Base-by-base conservation (phyloP, 2,329 filamentous ascomycete species). In the Colletotrichum caudatum region DNA sequence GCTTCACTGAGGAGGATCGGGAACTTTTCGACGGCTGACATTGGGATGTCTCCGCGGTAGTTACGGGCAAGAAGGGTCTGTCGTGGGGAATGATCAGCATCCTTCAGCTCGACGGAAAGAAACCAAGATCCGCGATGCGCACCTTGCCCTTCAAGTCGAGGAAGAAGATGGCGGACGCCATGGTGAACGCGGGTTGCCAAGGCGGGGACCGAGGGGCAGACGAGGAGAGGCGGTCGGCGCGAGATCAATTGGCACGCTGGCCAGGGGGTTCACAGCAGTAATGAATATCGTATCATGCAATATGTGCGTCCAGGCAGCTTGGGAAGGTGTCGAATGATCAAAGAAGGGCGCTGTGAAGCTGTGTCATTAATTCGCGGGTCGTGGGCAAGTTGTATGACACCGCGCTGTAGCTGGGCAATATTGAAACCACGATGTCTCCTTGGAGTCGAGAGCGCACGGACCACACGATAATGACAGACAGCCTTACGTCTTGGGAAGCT, bases 141-240 rank as follows among this genome's bases (percentile, higher is more conserved):
- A 97, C 94, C 93, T 99, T 99, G 93, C 96, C 96, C 94, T 99
- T 99, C 77, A 99, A 89, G 83, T 99, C 96, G 79, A 99, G 92
- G 82, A 99, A 99, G 89, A 99, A 99, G 79, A 99, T 82, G 75
- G 96, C 96, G 73, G 96, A 99, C 77, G 96, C 96, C 96, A 99
- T 99, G 81, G 77, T 87, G 83, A 78, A 50, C 57, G 57, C 51
- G 59, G 57, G 70, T 67, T 63, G 69, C 68, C 69, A 66, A 74
- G 72, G 75, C 74, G 74, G 75, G 75, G 76, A 75, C 76, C 63
- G 74, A 74, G 72, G 71, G 68, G 72, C 73, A 75, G 73, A 69
- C 66, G 74, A 71, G 76, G 75, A 71, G 73, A 71, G 64, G 70
- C 67, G 72, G 73, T 69, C 53, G 66, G 73, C 54, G 33, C 54